A percentile compares a stretch with the other conserved stretches of the same genome.
phyloP scores from a whole-genome alignment of 495 filamentous ascomycete genomes.

The Aspergillus wentii region DNA sequence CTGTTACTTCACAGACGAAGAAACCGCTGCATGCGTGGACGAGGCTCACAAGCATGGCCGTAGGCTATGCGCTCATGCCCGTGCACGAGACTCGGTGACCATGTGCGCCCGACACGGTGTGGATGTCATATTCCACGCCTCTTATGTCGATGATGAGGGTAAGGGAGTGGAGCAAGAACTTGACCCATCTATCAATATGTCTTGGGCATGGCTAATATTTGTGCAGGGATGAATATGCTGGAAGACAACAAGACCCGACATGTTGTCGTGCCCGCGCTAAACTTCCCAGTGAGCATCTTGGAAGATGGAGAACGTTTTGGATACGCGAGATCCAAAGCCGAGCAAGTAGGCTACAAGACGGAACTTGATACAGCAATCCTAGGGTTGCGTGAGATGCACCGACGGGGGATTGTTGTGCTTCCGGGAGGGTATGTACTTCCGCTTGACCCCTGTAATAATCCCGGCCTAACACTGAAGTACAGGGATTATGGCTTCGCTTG shows the following conservation, averaged over 20 bases:
- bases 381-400: slow-evolving; percentile 43
- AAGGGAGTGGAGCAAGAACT: no score
- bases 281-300: slow-evolving; percentile 39
- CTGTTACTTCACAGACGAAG: slow-evolving; percentile 41
- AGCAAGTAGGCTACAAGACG: slow-evolving; percentile 39
- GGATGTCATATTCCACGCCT: slow-evolving; percentile 47
- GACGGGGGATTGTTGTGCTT: slow-evolving; percentile 40
- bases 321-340: slow-evolving; percentile 37
- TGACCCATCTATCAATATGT: no score
- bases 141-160: slow-evolving; percentile 41
- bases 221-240: slow-evolving; percentile 39
- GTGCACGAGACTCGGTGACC: slow-evolving; percentile 39
- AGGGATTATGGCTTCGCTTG: slow-evolving; percentile 51
- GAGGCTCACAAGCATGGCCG: slow-evolving; percentile 40
- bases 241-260: slow-evolving; percentile 39
- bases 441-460: background rate
- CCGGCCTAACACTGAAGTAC: background rate
- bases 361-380: slow-evolving; percentile 38
- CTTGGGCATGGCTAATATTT: no score
- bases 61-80: slow-evolving; percentile 42
- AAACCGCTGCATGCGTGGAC: slow-evolving; percentile 44
- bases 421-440: slow-evolving; percentile 28
- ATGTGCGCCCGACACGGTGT: slow-evolving; percentile 40
- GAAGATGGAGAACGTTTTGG: slow-evolving; percentile 42
- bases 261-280: slow-evolving; percentile 44